Percentiles rank a stretch among this genome's conserved stretches.
These are phyloP conservation scores for Arthrinium phaeospermum DNA, from an alignment of 2,329 filamentous ascomycete genomes.

Conservation along the genomic window DNA sequence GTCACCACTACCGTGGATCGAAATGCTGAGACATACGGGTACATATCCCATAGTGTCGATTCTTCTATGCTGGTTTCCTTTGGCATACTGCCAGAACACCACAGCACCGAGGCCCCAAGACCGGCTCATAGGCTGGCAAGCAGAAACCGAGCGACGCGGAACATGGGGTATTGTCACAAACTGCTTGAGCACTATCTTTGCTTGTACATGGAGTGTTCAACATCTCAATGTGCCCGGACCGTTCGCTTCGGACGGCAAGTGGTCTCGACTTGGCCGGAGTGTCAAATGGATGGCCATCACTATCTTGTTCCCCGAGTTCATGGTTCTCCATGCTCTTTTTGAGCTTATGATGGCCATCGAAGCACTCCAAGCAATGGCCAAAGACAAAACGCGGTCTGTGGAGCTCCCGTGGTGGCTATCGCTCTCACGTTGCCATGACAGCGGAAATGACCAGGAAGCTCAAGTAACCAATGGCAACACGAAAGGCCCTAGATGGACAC, in stretches of 20 bases:
- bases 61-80: neutral
- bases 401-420: neutral
- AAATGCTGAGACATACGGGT: neutral
- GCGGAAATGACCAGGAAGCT: no score
- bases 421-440: no score
- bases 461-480: neutral
- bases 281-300: neutral
- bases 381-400: neutral
- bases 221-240: neutral
- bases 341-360: neutral
- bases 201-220: neutral
- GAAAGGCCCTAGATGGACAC: neutral
- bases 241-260: neutral
- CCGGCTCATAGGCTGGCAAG: neutral
- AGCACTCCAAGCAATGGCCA: neutral
- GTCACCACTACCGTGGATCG: neutral
- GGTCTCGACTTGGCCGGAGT: neutral
- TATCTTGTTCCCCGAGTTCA: neutral
- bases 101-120: neutral
- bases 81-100: neutral
- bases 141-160: neutral
- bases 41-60: neutral
- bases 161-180: neutral
- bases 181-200: neutral
- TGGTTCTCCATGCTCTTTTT: neutral